Base-by-base conservation (phyloP, 192 early-diverging fungal species). In the Geranomyces michiganensis region DNA sequence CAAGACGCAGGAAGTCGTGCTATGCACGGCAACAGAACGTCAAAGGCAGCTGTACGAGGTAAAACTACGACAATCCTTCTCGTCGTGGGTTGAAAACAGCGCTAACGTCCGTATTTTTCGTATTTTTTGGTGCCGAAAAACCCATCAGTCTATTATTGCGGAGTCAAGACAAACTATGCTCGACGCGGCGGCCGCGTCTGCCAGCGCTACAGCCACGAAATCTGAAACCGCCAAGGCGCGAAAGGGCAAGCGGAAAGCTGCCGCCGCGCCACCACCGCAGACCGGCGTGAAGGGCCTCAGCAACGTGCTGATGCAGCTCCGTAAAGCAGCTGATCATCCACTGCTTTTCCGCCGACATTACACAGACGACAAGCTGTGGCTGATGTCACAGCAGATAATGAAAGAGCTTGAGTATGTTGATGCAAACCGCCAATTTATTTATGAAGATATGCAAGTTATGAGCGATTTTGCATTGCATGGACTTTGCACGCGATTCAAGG, bases 361-460 rank as follows among this genome's bases (percentile, higher is more conserved):
- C 73, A 78, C 74, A 0, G 78, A 85, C 66, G 73, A 69, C 0
- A 79, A 76, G 45, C 55, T 96, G 2, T 68, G 78, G 48, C 68
- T 78, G 13, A 95, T 96, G 87, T 83, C 91, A 22, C 86, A 85
- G 61, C 72, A 67, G 44, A 85, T 95, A 24, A 83, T 81, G 73
- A 72, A 86, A 74, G 93, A 94, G 75, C 76, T 84, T 0, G 81
- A 91, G 51, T 93, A 92, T 71, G 86, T 88, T 60, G 92, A 94
- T 53, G 85, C 91, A 0, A 86, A 86, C 41, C 83, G 85, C 53
- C 62, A 90, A 27, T 93, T 89, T 70, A 84, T 96, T 22, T 79
- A 84, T 48, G 93, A 96, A 62, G 94, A 96, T 63, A 92, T 96
- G 93, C 72, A 84, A 17, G 80, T 92, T 6, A 92, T 94, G 89